Evolutionary conservation across 2,329 filamentous ascomycete genomes (phyloP).

Genomic region (Decorospora gaudefroyi): DNA sequence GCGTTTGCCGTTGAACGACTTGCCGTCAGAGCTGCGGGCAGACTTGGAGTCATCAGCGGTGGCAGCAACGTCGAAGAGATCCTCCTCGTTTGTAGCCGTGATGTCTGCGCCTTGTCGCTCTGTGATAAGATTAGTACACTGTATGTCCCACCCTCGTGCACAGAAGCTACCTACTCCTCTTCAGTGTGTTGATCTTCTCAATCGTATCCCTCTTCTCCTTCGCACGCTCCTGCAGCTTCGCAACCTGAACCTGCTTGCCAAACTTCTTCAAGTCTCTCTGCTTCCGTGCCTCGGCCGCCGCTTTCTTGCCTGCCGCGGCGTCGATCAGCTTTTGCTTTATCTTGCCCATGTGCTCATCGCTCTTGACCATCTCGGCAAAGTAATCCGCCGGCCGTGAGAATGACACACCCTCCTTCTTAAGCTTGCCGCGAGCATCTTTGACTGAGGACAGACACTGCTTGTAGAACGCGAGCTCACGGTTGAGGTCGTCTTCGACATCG

Average conservation of each 20-base stretch:
- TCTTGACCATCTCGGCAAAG: conserved; percentile 99
- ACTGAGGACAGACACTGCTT: conserved; percentile 83
- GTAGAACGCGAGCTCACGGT: conserved; percentile 91
- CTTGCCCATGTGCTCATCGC: conserved; percentile 96
- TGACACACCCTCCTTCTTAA: conserved; percentile 80
- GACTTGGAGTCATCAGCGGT: conserved; percentile 57
- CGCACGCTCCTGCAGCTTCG: conserved; percentile 90
- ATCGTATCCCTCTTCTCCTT: conserved; percentile 91
- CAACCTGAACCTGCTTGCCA: conserved; percentile 96
- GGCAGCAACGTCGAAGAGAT: conserved; percentile 85
- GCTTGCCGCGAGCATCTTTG: conserved; percentile 69
- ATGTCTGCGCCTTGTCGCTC: conserved; percentile 78
- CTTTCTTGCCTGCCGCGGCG: conserved; percentile 90
- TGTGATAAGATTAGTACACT: conserved; percentile 50
- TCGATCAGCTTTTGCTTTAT: conserved; percentile 93
- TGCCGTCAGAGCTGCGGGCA: conserved; percentile 38
- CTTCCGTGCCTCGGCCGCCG: conserved; percentile 85
- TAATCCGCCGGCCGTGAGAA: conserved; percentile 93
- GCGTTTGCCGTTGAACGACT: conserved; percentile 68
- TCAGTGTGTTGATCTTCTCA: conserved; percentile 92
- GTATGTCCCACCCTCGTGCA: background rate
- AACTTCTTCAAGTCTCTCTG: conserved; percentile 98
- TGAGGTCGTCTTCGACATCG: conserved; percentile 88
- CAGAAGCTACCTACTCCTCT: conserved; percentile 75
- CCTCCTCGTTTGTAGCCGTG: conserved; percentile 72